A percentile compares a stretch with the other conserved stretches of the same genome.
phyloP scores from a whole-genome alignment of 108 stramenopile species.

The Skeletonema menzelii region DNA sequence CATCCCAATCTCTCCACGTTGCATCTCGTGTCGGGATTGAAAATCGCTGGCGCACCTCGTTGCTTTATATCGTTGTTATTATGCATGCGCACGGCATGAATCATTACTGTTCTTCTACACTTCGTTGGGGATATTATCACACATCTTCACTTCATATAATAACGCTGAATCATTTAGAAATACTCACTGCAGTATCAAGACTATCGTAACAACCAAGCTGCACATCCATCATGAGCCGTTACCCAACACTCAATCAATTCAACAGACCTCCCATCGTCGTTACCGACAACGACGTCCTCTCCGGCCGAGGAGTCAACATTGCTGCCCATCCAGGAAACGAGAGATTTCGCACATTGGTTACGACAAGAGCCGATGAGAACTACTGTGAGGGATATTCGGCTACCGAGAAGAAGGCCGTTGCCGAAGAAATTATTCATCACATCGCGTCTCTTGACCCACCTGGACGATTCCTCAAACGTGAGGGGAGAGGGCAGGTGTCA shows the following conservation, averaged over 20 bases:
- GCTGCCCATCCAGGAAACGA: slow-evolving; percentile 80
- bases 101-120: too few relatives aligned
- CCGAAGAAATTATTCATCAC: slow-evolving; percentile 73
- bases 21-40: too few relatives aligned
- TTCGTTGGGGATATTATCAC: too few relatives aligned
- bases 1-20: too few relatives aligned
- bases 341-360: slow-evolving; percentile 73
- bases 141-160: too few relatives aligned
- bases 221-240: slow-evolving; percentile 11
- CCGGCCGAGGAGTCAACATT: slow-evolving; percentile 78
- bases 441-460: slow-evolving; percentile 71
- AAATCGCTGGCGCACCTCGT: too few relatives aligned
- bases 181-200: too few relatives aligned
- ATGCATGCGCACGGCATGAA: too few relatives aligned
- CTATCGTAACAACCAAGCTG: not conserved
- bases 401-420: slow-evolving; percentile 73
- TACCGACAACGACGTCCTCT: slow-evolving; percentile 75
- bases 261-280: slow-evolving; percentile 49
- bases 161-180: not conserved
- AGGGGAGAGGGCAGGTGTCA: slow-evolving; percentile 47
- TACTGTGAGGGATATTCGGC: slow-evolving; percentile 68
- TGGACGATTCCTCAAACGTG: slow-evolving; percentile 76
- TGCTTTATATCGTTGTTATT: too few relatives aligned
- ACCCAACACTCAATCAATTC: slow-evolving; percentile 7
- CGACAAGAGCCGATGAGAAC: slow-evolving; percentile 51